Base-by-base conservation (phyloP, 305 asterid genomes). In the Fraxinus baroniana region DNA sequence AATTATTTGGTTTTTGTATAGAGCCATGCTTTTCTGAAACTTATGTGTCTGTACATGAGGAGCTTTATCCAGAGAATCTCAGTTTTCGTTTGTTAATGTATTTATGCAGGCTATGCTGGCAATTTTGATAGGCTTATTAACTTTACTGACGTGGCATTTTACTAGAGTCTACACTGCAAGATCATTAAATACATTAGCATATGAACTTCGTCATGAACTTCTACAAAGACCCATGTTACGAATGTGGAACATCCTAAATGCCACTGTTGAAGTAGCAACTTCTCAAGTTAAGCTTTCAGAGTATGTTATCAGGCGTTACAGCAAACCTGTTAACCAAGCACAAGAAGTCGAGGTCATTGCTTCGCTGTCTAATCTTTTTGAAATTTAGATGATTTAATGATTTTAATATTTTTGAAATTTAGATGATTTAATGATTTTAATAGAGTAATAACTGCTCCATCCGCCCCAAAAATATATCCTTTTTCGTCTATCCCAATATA, bases 111-210 rank as follows among this genome's bases (percentile, higher is more conserved):
- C 88, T 22, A 90, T 95, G 98, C 91, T 95, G 44, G 98, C 98
- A 46, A 91, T 95, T 80, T 86, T 93, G 91, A 93, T 95, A 78
- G 98, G 97, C 72, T 57, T 95, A 86, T 89, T 95, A 33, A 93
- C 98, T 71, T 82, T 95, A 55, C 90, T 95, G 17, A 95, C 98
- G 81, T 95, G 98, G 98, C 98, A 95, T 81, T 93, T 95, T 74
- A 95, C 98, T 15, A 87, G 93, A 91, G 96, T 90, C 62, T 91
- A 95, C 85, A 95, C 98, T 0, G 82, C 87, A 76, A 87, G 90
- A 86, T 95, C 98, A 81, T 88, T 95, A 9, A 90, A 91, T 83
- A 89, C 95, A 2, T 82, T 95, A 77, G 98, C 98, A 1, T 91
- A 86, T 77, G 98, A 95, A 39, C 98, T 95, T 78, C 94, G 98